Percentiles rank a stretch among this genome's conserved stretches.
Evolutionary conservation across 2,329 filamentous ascomycete genomes (phyloP).

Genomic region (Aspergillus proliferans): DNA sequence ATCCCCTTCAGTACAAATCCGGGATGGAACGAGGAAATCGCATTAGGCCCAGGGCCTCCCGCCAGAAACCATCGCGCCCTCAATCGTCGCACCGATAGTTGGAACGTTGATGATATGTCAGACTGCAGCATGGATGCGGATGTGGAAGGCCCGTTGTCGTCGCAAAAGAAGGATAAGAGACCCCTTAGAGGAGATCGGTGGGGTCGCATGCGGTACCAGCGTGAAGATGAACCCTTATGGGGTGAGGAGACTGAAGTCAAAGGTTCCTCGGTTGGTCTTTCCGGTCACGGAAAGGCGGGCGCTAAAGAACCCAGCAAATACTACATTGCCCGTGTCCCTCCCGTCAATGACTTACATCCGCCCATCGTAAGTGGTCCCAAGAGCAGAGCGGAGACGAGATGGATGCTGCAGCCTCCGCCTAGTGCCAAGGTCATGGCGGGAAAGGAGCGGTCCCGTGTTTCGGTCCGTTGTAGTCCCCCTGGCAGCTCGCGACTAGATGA

Average conservation of each 20-base stretch:
- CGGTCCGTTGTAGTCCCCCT: conserved; percentile 15
- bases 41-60: conserved; percentile 67
- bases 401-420: conserved; percentile 94
- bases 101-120: conserved; percentile 46
- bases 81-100: conserved; percentile 52
- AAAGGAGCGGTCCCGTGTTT: conserved; percentile 48
- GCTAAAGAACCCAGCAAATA: conserved; percentile 47
- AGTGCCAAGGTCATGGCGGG: conserved; percentile 85
- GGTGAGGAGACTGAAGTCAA: conserved; percentile 53
- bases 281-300: conserved; percentile 32
- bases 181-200: conserved; percentile 51
- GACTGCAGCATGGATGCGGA: conserved; percentile 30
- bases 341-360: conserved; percentile 79
- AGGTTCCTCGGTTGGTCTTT: conserved; percentile 50
- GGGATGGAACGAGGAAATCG: conserved; percentile 83
- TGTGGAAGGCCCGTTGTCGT: conserved; percentile 9
- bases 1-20: conserved; percentile 76
- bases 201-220: conserved; percentile 74
- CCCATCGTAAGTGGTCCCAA: conserved; percentile 71
- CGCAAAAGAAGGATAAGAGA: conserved; percentile 44
- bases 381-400: conserved; percentile 65
- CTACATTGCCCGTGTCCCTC: conserved; percentile 59
- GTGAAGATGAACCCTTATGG: conserved; percentile 85
- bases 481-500: conserved; percentile 8
- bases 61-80: conserved; percentile 47